Percentiles rank a stretch among this genome's conserved stretches.
Conservation (phyloP, 495 filamentous ascomycete species). For the Penicillium egyptiacum region DNA sequence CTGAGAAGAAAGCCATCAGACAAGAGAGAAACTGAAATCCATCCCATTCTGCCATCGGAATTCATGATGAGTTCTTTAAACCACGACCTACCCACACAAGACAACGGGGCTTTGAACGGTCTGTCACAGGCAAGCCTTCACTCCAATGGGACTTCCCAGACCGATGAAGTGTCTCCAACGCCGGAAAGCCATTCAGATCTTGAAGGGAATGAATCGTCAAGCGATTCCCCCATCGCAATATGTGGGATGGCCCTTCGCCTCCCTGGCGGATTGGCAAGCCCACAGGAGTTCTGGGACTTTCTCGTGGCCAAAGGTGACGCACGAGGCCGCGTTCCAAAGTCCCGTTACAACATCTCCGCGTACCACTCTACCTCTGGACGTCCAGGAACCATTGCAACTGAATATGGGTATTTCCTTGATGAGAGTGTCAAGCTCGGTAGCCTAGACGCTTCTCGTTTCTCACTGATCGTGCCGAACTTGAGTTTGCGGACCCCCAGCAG, state of each 20-base stretch:
- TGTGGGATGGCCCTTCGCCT: slow-evolving; percentile 46
- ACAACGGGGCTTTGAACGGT: background rate
- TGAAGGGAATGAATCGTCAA: background rate
- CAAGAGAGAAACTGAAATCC: background rate
- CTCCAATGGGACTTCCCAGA: background rate
- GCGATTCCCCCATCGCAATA: slow-evolving; percentile 41
- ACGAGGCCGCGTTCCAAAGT: slow-evolving; percentile 26
- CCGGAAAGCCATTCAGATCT: background rate
- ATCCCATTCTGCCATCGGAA: background rate
- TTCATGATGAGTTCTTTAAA: background rate
- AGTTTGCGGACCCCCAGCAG: slow-evolving; percentile 1
- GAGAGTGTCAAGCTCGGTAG: slow-evolving; percentile 26
- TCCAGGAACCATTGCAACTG: slow-evolving; percentile 25
- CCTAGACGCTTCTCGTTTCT: slow-evolving; percentile 30
- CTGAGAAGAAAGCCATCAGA: background rate
- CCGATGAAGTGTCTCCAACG: background rate
- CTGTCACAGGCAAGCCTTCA: background rate
- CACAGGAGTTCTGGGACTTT: slow-evolving; percentile 37
- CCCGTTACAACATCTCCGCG: slow-evolving; percentile 35
- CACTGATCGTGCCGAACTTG: slow-evolving; percentile 7
- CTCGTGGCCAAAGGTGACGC: slow-evolving; percentile 39
- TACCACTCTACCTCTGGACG: slow-evolving; percentile 22
- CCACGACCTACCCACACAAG: background rate
- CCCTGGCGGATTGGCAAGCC: slow-evolving; percentile 39
- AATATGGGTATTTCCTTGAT: slow-evolving; percentile 53